These are phyloP conservation scores for Byssoonygena ceratinophila DNA, from an alignment of 2,329 filamentous ascomycete species.

Conservation along the genomic window DNA sequence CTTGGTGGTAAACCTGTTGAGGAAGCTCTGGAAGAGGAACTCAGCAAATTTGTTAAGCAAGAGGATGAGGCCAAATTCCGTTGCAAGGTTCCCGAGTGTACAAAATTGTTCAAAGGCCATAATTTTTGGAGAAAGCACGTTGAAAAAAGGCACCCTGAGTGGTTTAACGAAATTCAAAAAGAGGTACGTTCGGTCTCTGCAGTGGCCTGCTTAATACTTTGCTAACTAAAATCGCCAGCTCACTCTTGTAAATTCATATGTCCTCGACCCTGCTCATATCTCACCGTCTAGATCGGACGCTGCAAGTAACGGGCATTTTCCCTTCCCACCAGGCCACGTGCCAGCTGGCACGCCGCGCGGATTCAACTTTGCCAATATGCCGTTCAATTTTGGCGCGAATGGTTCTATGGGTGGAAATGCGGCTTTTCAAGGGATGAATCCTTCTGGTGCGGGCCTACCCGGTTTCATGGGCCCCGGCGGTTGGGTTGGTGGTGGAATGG, in stretches of 20 bases:
- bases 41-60: constrained; percentile 82
- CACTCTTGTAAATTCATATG: constrained; percentile 83
- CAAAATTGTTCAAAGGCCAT: constrained; percentile 93
- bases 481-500: constrained; percentile 26
- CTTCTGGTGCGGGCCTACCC: constrained; percentile 23
- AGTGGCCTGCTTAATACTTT: not conserved
- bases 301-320: constrained; percentile 93
- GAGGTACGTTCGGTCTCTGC: constrained; percentile 53
- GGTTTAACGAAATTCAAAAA: constrained; percentile 66
- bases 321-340: constrained; percentile 62
- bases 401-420: constrained; percentile 30
- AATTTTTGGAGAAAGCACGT: constrained; percentile 98
- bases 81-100: constrained; percentile 91
- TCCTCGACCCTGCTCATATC: constrained; percentile 88
- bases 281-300: constrained; percentile 86
- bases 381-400: constrained; percentile 47
- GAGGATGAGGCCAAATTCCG: constrained; percentile 96
- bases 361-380: constrained; percentile 69
- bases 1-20: constrained; percentile 79
- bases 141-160: constrained; percentile 87
- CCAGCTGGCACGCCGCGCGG: constrained; percentile 78
- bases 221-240: constrained; percentile 45
- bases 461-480: constrained; percentile 27
- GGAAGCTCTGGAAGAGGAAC: constrained; percentile 75
- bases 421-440: constrained; percentile 25